Conservation (phyloP, 2,329 filamentous ascomycete genomes). For the Blastomyces gilchristii region DNA sequence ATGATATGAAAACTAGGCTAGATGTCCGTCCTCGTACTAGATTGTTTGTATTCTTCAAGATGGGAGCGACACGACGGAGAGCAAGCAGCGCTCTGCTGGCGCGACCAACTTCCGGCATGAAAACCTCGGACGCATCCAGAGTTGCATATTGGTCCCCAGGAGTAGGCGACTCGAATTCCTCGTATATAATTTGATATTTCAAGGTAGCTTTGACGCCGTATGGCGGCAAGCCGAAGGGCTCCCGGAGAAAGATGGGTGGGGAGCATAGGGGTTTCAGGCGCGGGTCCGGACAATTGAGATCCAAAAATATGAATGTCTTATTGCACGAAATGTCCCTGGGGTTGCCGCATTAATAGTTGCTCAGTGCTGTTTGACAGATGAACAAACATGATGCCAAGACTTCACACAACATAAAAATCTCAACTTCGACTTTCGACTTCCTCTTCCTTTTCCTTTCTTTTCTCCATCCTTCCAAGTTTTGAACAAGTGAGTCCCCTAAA, state of each 20-base stretch:
- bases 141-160: conserved; percentile 5
- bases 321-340: too few species aligned
- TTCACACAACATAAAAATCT: conserved; percentile 5
- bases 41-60: conserved; percentile 38
- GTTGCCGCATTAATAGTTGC: too few species aligned
- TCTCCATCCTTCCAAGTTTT: conserved; percentile 99
- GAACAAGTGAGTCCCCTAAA: conserved; percentile 61
- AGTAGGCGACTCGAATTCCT: conserved; percentile 12
- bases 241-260: conserved; percentile 4
- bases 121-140: conserved; percentile 6
- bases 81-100: conserved; percentile 15
- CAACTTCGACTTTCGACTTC: conserved; percentile 20
- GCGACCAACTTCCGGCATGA: conserved; percentile 10
- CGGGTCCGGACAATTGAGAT: too few species aligned
- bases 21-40: conserved; percentile 26
- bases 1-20: background rate
- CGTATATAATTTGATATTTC: conserved; percentile 31
- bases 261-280: conserved; percentile 17
- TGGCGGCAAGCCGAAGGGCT: conserved; percentile 15
- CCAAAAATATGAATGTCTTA: too few species aligned
- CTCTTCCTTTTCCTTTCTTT: conserved; percentile 36
- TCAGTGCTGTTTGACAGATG: conserved; percentile 6
- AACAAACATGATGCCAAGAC: conserved; percentile 8
- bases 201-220: conserved; percentile 27
- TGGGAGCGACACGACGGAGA: conserved; percentile 18